These are phyloP conservation scores for Penicillium sumatraense DNA, from an alignment of 2,329 filamentous ascomycete genomes.

Conservation along the genomic window DNA sequence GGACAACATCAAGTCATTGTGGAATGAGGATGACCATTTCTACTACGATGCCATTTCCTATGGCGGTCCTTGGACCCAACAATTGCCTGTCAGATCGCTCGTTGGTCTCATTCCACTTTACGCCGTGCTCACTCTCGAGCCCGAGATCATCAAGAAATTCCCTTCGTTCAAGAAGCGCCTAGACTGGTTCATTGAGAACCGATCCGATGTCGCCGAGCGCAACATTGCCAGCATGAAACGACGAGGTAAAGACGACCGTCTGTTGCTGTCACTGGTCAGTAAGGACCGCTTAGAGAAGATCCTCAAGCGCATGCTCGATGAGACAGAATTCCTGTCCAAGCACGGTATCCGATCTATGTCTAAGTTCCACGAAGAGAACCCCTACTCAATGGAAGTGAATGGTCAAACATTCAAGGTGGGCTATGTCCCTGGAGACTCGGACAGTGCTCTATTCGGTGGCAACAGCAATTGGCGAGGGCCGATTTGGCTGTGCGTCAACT, in stretches of 20 bases:
- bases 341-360: slow-evolving; percentile 91
- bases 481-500: slow-evolving; percentile 96
- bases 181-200: slow-evolving; percentile 92
- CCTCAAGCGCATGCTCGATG: slow-evolving; percentile 87
- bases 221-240: slow-evolving; percentile 94
- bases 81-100: slow-evolving; percentile 87
- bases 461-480: slow-evolving; percentile 98
- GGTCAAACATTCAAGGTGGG: slow-evolving; percentile 84
- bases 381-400: slow-evolving; percentile 94
- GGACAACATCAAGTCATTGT: slow-evolving; percentile 76
- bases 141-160: slow-evolving; percentile 88
- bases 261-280: slow-evolving; percentile 87
- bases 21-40: slow-evolving; percentile 91
- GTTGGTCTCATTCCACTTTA: slow-evolving; percentile 94
- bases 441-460: slow-evolving; percentile 91
- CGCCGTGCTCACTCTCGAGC: slow-evolving; percentile 88
- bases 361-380: slow-evolving; percentile 86
- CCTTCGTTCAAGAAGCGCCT: slow-evolving; percentile 91
- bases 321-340: slow-evolving; percentile 88
- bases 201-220: slow-evolving; percentile 82
- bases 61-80: slow-evolving; percentile 90
- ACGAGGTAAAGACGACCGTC: slow-evolving; percentile 85
- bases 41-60: slow-evolving; percentile 99
- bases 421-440: slow-evolving; percentile 94
- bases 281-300: slow-evolving; percentile 91